These are phyloP conservation scores for Blastomyces silverae DNA, from an alignment of 2,329 filamentous ascomycete genomes.

Conservation along the genomic window DNA sequence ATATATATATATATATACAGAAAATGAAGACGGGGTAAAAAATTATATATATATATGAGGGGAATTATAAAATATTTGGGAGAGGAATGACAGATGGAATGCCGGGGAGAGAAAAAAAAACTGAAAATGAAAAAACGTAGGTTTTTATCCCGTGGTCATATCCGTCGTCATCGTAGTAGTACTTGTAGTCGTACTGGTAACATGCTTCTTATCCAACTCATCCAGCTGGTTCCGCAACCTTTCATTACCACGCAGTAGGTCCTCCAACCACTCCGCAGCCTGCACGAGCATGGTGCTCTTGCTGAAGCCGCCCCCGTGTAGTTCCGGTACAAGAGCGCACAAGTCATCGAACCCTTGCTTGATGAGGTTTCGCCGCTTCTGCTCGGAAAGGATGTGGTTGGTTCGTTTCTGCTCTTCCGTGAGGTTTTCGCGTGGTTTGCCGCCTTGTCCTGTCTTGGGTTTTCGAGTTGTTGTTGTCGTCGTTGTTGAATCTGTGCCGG, in stretches of 20 bases:
- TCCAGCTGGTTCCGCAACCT: constrained; percentile 50
- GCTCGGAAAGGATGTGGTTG: constrained; percentile 82
- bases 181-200: background rate
- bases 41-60: background rate
- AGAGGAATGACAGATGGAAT: background rate
- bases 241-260: constrained; percentile 62
- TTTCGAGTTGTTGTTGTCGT: constrained; percentile 24
- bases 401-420: constrained; percentile 73
- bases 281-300: constrained; percentile 74
- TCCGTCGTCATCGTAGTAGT: no score
- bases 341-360: constrained; percentile 77
- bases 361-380: constrained; percentile 75
- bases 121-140: background rate
- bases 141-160: background rate
- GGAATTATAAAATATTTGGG: background rate
- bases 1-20: background rate
- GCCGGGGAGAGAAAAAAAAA: background rate
- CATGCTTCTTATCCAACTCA: constrained; percentile 33
- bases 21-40: background rate
- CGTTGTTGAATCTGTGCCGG: constrained; percentile 24
- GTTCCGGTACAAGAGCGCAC: constrained; percentile 66
- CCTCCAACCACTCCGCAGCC: constrained; percentile 70
- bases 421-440: constrained; percentile 53
- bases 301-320: constrained; percentile 68
- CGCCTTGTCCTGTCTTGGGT: constrained; percentile 22